Conservation (phyloP, 805 yeast species). For the Candida boleticola region DNA sequence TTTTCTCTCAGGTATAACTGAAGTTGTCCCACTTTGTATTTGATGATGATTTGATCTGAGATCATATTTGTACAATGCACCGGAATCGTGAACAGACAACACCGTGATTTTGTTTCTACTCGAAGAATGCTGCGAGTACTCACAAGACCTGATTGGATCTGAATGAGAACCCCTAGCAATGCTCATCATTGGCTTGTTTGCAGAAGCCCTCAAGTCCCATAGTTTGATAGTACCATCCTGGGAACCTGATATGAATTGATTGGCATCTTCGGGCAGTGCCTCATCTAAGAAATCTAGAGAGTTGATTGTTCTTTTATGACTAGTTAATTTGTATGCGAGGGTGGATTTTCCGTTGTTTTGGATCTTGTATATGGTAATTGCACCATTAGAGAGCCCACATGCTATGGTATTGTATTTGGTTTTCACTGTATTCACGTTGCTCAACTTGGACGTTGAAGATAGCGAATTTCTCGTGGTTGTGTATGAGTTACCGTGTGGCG, state of each 20-base stretch:
- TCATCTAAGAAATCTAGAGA: slow-evolving; percentile 32
- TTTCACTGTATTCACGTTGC: slow-evolving; percentile 40
- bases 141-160: slow-evolving; percentile 65
- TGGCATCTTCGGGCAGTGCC: slow-evolving; percentile 8
- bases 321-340: slow-evolving; percentile 27
- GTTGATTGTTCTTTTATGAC: slow-evolving; percentile 42
- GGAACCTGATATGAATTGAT: slow-evolving; percentile 52
- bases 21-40: slow-evolving; percentile 11
- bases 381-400: slow-evolving; percentile 40
- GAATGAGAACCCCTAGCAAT: slow-evolving; percentile 54
- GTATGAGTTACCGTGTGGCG: background rate
- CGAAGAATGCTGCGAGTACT: slow-evolving; percentile 51
- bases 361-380: slow-evolving; percentile 30
- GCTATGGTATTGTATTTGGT: slow-evolving; percentile 32
- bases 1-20: slow-evolving; percentile 60
- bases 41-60: slow-evolving; percentile 39
- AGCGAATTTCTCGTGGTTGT: slow-evolving; percentile 1
- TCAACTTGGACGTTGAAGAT: slow-evolving; percentile 18
- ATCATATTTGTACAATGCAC: slow-evolving; percentile 85
- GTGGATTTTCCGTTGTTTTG: slow-evolving; percentile 31
- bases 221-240: slow-evolving; percentile 77
- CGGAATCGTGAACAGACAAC: slow-evolving; percentile 85
- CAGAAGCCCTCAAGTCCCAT: slow-evolving; percentile 64
- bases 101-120: slow-evolving; percentile 42
- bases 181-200: slow-evolving; percentile 46